phyloP scores from a whole-genome alignment of 495 filamentous ascomycete genomes.

The Penicillium egyptiacum region DNA sequence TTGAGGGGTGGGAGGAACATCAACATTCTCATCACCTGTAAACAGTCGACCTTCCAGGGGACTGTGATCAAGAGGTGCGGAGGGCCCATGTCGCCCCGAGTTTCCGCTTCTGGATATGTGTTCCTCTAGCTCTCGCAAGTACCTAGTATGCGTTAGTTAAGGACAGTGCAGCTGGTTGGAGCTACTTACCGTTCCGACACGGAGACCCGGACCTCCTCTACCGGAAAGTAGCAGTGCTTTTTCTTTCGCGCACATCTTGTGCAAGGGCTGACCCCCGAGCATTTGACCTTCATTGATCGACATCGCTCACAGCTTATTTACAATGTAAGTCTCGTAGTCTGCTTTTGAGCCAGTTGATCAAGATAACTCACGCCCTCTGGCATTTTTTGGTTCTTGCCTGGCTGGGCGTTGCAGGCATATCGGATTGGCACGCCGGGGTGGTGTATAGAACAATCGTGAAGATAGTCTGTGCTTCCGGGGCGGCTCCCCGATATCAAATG shows the following conservation, averaged over 20 bases:
- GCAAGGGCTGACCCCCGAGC: slow-evolving; percentile 36
- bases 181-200: slow-evolving; percentile 32
- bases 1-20: slow-evolving; percentile 7
- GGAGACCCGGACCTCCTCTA: slow-evolving; percentile 32
- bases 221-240: slow-evolving; percentile 33
- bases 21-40: slow-evolving; percentile 8
- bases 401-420: slow-evolving; percentile 20
- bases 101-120: slow-evolving; percentile 16
- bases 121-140: slow-evolving; percentile 27
- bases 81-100: background rate
- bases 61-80: background rate
- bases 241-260: slow-evolving; percentile 35
- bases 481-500: slow-evolving; percentile 20
- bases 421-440: slow-evolving; percentile 4
- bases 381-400: slow-evolving; percentile 27
- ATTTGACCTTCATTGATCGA: slow-evolving; percentile 43
- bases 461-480: slow-evolving; percentile 13
- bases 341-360: too few species aligned
- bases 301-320: slow-evolving; percentile 34
- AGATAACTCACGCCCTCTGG: slow-evolving; percentile 25
- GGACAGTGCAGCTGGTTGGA: background rate
- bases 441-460: slow-evolving; percentile 1
- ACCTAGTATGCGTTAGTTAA: slow-evolving; percentile 16
- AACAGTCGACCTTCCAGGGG: slow-evolving; percentile 1
- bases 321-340: background rate